Percentiles rank a stretch among this genome's conserved stretches.
phyloP scores from a whole-genome alignment of 148 eudicot species.

The Cornus florida region DNA sequence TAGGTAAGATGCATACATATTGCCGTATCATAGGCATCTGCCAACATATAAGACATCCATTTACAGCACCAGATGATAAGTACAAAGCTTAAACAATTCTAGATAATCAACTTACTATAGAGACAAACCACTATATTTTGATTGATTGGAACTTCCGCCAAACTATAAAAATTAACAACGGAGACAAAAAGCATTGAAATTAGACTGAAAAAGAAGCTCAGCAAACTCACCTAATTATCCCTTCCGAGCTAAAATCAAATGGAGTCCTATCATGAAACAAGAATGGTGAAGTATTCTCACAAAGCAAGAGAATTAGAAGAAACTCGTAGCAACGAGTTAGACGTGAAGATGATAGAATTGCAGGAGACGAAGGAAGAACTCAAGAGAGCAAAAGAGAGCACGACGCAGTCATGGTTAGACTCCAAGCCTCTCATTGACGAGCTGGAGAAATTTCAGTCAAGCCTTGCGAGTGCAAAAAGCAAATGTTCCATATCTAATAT shows the following conservation, averaged over 20 bases:
- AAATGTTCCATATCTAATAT: constrained; percentile 6
- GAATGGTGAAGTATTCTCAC: background rate
- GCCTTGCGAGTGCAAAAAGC: constrained; percentile 14
- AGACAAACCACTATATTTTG: background rate
- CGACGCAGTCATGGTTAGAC: constrained; percentile 25
- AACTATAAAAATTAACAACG: background rate
- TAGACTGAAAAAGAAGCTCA: background rate
- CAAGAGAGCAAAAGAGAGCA: constrained; percentile 22
- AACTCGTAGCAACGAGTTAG: background rate
- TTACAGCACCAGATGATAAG: background rate
- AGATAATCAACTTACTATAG: background rate
- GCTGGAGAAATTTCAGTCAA: constrained; percentile 30
- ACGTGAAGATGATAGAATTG: constrained; percentile 11
- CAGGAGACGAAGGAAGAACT: constrained; percentile 22
- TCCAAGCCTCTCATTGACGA: constrained; percentile 34
- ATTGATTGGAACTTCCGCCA: background rate
- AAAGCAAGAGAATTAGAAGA: background rate
- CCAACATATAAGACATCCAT: background rate
- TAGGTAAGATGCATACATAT: too few species aligned
- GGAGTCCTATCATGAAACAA: background rate
- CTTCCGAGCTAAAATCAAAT: background rate
- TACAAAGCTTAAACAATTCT: background rate
- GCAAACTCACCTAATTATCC: background rate
- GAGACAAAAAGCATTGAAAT: too few species aligned
- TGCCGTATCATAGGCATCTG: too few species aligned